phyloP scores from a whole-genome alignment of 768 basidiomycete genomes.

The Pleurotus pulmonarius region DNA sequence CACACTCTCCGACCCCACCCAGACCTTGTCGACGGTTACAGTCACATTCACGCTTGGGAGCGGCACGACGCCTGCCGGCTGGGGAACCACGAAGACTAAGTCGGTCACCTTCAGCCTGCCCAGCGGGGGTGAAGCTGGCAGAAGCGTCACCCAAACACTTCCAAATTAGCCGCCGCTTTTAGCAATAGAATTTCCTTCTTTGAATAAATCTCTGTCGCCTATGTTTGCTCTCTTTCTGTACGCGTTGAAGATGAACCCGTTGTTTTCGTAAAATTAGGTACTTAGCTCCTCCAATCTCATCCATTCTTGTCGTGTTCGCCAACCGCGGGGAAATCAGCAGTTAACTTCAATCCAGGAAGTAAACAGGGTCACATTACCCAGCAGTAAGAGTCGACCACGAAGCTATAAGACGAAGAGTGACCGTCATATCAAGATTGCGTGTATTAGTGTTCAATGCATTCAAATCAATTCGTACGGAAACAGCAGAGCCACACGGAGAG shows the following conservation, averaged over 20 bases:
- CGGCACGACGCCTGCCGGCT: not conserved
- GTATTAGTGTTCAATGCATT: not conserved
- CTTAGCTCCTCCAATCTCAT: too few relatives aligned
- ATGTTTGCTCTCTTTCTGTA: too few relatives aligned
- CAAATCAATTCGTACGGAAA: not conserved
- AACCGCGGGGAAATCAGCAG: too few relatives aligned
- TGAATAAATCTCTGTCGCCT: not conserved
- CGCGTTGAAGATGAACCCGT: too few relatives aligned
- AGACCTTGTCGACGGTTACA: conserved; percentile 22
- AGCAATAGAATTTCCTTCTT: conserved; percentile 1
- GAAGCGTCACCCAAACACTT: conserved; percentile 4
- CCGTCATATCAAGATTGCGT: not conserved
- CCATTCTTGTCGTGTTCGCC: too few relatives aligned
- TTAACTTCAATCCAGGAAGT: too few relatives aligned
- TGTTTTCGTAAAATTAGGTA: too few relatives aligned
- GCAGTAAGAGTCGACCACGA: too few relatives aligned
- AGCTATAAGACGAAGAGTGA: too few relatives aligned
- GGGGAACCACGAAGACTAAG: not conserved
- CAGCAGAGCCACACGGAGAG: not conserved
- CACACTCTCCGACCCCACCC: conserved; percentile 48
- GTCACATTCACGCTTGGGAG: conserved; percentile 5
- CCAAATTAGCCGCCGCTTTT: not conserved
- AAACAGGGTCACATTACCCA: too few relatives aligned
- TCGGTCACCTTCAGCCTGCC: conserved; percentile 3
- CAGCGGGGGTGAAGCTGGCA: not conserved